Percentiles rank a stretch among this genome's conserved stretches.
Evolutionary conservation across 768 basidiomycete genomes (phyloP).

Genomic region (Phlegmacium glaucopus): DNA sequence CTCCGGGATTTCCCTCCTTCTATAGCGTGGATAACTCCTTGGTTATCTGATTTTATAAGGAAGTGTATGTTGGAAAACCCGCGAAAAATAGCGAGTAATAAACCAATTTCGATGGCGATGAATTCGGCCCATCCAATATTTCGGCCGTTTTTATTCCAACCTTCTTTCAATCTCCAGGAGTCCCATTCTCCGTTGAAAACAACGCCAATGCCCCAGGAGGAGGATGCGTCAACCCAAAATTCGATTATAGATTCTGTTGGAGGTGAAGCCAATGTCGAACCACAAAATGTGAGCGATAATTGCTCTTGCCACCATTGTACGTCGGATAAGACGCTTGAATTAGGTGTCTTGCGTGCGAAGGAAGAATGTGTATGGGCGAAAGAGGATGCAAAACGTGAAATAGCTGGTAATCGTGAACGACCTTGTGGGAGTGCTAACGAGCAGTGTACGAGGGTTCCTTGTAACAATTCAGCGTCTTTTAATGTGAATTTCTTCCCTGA

Average conservation of each 20-base stretch:
- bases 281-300: conserved; percentile 9
- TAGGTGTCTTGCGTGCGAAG: conserved; percentile 12
- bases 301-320: conserved; percentile 24
- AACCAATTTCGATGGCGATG: too few relatives aligned
- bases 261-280: conserved; percentile 9
- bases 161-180: conserved; percentile 24
- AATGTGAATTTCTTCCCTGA: conserved; percentile 3
- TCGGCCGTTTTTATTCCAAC: conserved; percentile 25
- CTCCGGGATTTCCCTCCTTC: too few relatives aligned
- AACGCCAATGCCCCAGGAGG: conserved; percentile 34
- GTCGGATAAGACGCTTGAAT: conserved; percentile 13
- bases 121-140: conserved; percentile 39
- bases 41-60: too few relatives aligned
- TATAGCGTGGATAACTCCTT: too few relatives aligned
- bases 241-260: conserved; percentile 7
- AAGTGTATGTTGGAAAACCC: too few relatives aligned
- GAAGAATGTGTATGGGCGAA: conserved; percentile 16
- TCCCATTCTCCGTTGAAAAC: conserved; percentile 27
- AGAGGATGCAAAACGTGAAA: conserved; percentile 23
- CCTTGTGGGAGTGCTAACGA: conserved; percentile 27
- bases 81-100: too few relatives aligned
- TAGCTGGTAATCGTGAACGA: conserved; percentile 22
- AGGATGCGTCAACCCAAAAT: conserved; percentile 35
- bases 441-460: conserved; percentile 35
- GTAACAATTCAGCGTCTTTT: conserved; percentile 21